Conservation (phyloP, 306 rosid genomes). For the Prunus davidiana region DNA sequence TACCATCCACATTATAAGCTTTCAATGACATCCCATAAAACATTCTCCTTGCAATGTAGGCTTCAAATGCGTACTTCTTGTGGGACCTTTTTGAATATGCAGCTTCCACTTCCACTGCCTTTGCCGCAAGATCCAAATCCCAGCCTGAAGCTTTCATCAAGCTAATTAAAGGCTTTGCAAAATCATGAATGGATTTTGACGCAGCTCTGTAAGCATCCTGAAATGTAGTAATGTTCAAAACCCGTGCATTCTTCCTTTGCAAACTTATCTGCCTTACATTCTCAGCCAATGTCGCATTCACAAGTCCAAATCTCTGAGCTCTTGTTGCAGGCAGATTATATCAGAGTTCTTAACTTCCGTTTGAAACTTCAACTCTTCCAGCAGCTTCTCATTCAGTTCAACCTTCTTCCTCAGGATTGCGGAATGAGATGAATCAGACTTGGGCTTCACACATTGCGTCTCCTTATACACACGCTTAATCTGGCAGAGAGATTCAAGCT, state of each 20-base stretch:
- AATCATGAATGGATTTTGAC: slow-evolving; percentile 71
- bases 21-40: slow-evolving; percentile 37
- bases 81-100: slow-evolving; percentile 60
- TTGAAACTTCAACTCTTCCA: slow-evolving; percentile 52
- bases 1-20: slow-evolving; percentile 36
- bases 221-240: slow-evolving; percentile 41
- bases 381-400: slow-evolving; percentile 40
- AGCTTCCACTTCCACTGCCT: slow-evolving; percentile 46
- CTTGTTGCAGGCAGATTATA: slow-evolving; percentile 31
- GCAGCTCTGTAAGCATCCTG: slow-evolving; percentile 47
- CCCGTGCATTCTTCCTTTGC: slow-evolving; percentile 36
- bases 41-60: slow-evolving; percentile 70
- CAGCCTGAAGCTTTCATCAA: slow-evolving; percentile 85
- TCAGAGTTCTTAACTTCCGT: slow-evolving; percentile 45
- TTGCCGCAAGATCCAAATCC: slow-evolving; percentile 69
- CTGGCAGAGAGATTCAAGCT: slow-evolving; percentile 70
- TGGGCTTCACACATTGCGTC: slow-evolving; percentile 27
- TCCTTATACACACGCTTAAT: slow-evolving; percentile 50
- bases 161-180: slow-evolving; percentile 69
- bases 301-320: slow-evolving; percentile 43
- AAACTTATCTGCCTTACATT: slow-evolving; percentile 39
- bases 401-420: slow-evolving; percentile 38
- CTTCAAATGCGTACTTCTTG: slow-evolving; percentile 83
- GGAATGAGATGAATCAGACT: slow-evolving; percentile 23
- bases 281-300: slow-evolving; percentile 36